A percentile compares a stretch with the other conserved stretches of the same genome.
phyloP scores from a whole-genome alignment of 2,329 filamentous ascomycete genomes.

The Microsporum canis region DNA sequence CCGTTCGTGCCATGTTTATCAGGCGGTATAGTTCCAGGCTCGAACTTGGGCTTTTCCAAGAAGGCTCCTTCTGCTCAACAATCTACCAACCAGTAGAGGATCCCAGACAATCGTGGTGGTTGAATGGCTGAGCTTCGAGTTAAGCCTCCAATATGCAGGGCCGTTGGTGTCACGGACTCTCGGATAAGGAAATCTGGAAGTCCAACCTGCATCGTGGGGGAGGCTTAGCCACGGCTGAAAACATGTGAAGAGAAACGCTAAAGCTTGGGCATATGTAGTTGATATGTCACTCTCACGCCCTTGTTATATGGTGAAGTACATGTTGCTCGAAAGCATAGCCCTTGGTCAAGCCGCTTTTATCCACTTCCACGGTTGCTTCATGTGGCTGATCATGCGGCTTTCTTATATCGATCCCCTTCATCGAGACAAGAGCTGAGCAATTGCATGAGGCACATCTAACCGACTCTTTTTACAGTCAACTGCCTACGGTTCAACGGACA shows the following conservation, averaged over 20 bases:
- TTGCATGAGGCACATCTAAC: not conserved
- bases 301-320: not conserved
- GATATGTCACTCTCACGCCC: not conserved
- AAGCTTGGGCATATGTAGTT: not conserved
- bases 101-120: not conserved
- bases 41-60: not conserved
- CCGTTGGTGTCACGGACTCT: not conserved
- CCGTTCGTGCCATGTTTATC: not conserved
- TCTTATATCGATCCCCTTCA: not conserved
- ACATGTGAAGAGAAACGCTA: conserved; percentile 1
- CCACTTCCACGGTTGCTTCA: not conserved
- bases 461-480: not conserved
- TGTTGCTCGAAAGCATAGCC: not conserved
- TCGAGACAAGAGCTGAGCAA: not conserved
- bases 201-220: not conserved
- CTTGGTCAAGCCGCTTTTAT: not conserved
- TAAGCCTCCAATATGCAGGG: conserved; percentile 1
- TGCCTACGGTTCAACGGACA: not conserved
- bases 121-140: not conserved
- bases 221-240: not conserved
- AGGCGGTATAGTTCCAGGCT: not conserved
- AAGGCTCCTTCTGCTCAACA: not conserved
- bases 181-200: not conserved
- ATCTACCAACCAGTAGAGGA: not conserved
- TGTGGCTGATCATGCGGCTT: not conserved